Evolutionary conservation across 352 stramenopile species (phyloP).

Genomic region (Globisporangium mamillatum): DNA sequence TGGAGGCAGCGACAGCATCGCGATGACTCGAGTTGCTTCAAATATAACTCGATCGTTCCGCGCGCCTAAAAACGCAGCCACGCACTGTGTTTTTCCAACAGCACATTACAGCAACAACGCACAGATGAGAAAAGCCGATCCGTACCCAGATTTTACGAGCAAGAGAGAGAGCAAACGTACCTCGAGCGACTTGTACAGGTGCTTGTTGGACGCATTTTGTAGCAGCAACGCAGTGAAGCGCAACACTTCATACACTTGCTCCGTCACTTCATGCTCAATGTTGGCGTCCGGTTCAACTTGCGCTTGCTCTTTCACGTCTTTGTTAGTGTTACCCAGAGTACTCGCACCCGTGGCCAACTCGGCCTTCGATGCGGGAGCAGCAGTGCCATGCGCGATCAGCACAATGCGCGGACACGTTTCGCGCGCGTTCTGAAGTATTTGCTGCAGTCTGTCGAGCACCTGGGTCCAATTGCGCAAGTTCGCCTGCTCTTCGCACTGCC

Average conservation of each 20-base stretch:
- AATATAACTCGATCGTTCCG: constrained; percentile 64
- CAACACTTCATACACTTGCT: constrained; percentile 66
- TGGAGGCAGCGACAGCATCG: constrained; percentile 66
- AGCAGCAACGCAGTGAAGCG: constrained; percentile 74
- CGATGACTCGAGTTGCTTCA: constrained; percentile 69
- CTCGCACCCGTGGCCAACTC: background rate
- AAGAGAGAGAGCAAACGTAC: constrained; percentile 15
- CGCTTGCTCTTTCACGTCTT: constrained; percentile 14
- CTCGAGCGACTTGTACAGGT: constrained; percentile 62
- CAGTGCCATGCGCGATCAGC: constrained; percentile 25
- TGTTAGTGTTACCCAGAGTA: constrained; percentile 12
- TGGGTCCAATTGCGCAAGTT: constrained; percentile 65
- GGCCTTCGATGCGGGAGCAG: background rate
- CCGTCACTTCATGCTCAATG: constrained; percentile 38
- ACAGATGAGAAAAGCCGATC: background rate
- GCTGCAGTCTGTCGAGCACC: constrained; percentile 59
- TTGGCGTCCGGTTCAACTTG: constrained; percentile 16
- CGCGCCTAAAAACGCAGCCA: constrained; percentile 46
- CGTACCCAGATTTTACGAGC: background rate
- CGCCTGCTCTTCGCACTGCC: constrained; percentile 79
- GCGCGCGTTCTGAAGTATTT: constrained; percentile 40
- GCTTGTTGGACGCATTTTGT: constrained; percentile 81
- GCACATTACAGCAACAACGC: constrained; percentile 19
- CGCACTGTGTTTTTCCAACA: constrained; percentile 8
- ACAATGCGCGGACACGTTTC: constrained; percentile 42